Base-by-base conservation (phyloP, 2,329 filamentous ascomycete species). In the Fusarium austroafricanum region DNA sequence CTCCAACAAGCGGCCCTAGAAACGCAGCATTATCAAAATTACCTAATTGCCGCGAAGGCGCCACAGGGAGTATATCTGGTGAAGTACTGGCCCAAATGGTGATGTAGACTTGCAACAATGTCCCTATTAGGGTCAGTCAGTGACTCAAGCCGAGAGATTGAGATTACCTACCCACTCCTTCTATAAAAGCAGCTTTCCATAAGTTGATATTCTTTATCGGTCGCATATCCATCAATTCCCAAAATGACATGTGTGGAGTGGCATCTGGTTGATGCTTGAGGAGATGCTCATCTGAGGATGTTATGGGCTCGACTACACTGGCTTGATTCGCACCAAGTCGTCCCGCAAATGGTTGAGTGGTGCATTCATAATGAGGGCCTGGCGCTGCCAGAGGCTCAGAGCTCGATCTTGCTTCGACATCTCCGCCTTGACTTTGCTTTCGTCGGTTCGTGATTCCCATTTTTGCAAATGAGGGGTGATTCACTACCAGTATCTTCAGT, bases 171-270 rank as follows among this genome's bases (percentile, higher is more conserved):
- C n/a, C n/a, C n/a, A 81, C 58, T 21, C 78, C 80, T 67, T 82
- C 81, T 4, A 81, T 73, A 4, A 80, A 37, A 3, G 79, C 80
- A 3, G 79, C 78, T 55, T 81, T 82, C 78, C 79, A 83, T 3
- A 82, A 51, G 49, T 76, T 71, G 2, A 65, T 20, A 35, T 76
- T 75, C 1, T 62, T 38, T 21, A 83, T 80, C 1, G 78, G 77
- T 1, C 71, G 60, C 2, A 79, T 57, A 46, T 78, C 74, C 39
- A 82, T 72, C 23, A 77, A 59, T 49, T 81, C 78, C 3, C 51
- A 23, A 12, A 80, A 43, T 2, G 75, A 74, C 76, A 83, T 78
- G 26, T 75, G 77, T 7, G 81, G 80, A 14, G 78, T 79, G 11
- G 81, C 80, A 68, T 83, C 81, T 0, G 81, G 81, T 12, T 78